A percentile compares a stretch with the other conserved stretches of the same genome.
phyloP scores from a whole-genome alignment of 2,329 filamentous ascomycete genomes.

The Calonectria naviculata region DNA sequence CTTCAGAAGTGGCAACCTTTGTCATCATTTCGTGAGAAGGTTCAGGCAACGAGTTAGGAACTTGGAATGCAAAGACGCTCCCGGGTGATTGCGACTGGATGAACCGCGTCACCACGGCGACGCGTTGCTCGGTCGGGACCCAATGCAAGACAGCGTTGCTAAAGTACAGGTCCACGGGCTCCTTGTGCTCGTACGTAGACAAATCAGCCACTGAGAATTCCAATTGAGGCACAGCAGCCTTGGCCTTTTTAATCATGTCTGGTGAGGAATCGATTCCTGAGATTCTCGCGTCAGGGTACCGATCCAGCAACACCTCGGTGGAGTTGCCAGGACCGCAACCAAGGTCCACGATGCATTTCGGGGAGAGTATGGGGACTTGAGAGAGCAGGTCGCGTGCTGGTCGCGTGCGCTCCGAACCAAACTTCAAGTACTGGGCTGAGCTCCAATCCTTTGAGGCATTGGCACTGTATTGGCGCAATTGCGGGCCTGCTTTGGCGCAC shows the following conservation, averaged over 20 bases:
- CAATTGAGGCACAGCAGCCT: constrained; percentile 49
- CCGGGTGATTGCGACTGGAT: constrained; percentile 53
- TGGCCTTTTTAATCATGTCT: constrained; percentile 65
- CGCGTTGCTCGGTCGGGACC: constrained; percentile 55
- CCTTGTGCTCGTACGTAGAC: constrained; percentile 47
- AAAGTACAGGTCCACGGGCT: constrained; percentile 58
- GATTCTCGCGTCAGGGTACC: constrained; percentile 59
- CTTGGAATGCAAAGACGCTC: constrained; percentile 64
- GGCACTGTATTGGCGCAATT: background rate
- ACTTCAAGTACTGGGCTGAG: constrained; percentile 68
- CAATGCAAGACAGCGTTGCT: constrained; percentile 71
- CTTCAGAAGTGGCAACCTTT: constrained; percentile 48
- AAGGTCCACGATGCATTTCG: constrained; percentile 64
- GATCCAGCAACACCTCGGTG: constrained; percentile 58
- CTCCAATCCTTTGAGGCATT: constrained; percentile 54
- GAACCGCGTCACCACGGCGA: constrained; percentile 56
- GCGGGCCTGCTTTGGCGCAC: background rate
- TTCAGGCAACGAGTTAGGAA: constrained; percentile 59
- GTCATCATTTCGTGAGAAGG: constrained; percentile 62
- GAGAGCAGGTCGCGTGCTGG: constrained; percentile 64
- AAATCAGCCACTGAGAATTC: constrained; percentile 61
- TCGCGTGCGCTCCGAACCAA: constrained; percentile 62
- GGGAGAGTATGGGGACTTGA: constrained; percentile 52
- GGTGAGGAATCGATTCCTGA: constrained; percentile 65
- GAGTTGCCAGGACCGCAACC: constrained; percentile 72